Conservation (phyloP, 176 grass and related monocot species). For the Saccharum spontaneum region DNA sequence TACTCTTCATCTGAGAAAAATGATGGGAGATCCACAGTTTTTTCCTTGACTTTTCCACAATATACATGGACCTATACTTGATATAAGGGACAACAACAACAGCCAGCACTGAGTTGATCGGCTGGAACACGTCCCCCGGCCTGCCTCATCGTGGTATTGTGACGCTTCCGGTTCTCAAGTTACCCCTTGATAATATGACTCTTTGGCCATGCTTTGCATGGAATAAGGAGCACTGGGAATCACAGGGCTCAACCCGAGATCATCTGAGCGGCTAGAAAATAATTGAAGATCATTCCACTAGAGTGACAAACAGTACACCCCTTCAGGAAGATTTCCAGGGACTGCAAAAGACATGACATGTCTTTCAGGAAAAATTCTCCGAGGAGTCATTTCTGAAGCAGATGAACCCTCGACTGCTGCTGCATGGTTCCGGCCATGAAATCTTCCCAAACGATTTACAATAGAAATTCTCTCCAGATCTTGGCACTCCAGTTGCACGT, state of each 20-base stretch:
- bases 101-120: constrained; percentile 50
- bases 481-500: constrained; percentile 85
- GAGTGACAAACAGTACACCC: constrained; percentile 59
- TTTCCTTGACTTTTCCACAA: constrained; percentile 62
- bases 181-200: constrained; percentile 35
- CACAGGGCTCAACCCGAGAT: constrained; percentile 13
- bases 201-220: constrained; percentile 57
- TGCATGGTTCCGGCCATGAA: constrained; percentile 72
- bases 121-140: constrained; percentile 48
- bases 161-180: constrained; percentile 23
- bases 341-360: constrained; percentile 63
- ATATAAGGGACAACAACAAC: constrained; percentile 50
- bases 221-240: constrained; percentile 38
- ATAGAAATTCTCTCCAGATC: constrained; percentile 93
- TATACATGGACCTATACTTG: constrained; percentile 81
- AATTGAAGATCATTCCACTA: constrained; percentile 54
- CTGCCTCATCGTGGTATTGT: constrained; percentile 39
- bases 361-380: constrained; percentile 70
- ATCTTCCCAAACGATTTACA: constrained; percentile 86
- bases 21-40: constrained; percentile 48
- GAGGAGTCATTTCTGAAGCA: constrained; percentile 42
- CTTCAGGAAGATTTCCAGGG: constrained; percentile 80
- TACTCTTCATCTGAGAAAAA: constrained; percentile 54
- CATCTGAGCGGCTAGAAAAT: constrained; percentile 20
- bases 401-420: constrained; percentile 49